Evolutionary conservation across 2,329 filamentous ascomycete species (phyloP).

Genomic region (Neurospora sp.): DNA sequence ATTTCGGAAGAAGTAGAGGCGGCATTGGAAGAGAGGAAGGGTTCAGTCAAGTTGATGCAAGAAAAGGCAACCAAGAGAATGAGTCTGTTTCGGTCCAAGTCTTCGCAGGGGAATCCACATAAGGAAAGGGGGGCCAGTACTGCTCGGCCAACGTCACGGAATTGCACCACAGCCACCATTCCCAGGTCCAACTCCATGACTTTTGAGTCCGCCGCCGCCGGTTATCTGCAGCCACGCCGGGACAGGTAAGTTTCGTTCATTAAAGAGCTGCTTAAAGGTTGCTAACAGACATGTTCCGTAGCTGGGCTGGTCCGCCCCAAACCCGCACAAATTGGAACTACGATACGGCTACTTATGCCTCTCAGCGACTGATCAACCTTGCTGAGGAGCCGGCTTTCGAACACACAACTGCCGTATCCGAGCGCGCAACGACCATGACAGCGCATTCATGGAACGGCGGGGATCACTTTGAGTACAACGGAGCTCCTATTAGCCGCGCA

Average conservation of each 20-base stretch:
- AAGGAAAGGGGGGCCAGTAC: conserved; percentile 22
- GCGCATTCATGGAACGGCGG: conserved; percentile 27
- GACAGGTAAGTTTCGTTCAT: conserved; percentile 19
- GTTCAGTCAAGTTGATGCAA: conserved; percentile 12
- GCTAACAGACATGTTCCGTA: conserved; percentile 15
- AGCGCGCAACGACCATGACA: conserved; percentile 23
- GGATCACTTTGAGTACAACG: conserved; percentile 16
- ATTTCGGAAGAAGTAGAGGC: conserved; percentile 8
- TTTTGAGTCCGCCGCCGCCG: conserved; percentile 20
- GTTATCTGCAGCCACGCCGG: conserved; percentile 17
- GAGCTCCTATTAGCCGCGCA: conserved; percentile 25
- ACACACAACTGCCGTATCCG: conserved; percentile 24
- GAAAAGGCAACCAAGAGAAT: conserved; percentile 15
- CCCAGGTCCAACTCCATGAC: conserved; percentile 26
- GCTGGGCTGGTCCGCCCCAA: conserved; percentile 21
- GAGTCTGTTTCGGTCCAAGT: conserved; percentile 28
- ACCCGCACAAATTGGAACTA: conserved; percentile 32
- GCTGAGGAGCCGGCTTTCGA: conserved; percentile 25
- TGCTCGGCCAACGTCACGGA: conserved; percentile 18
- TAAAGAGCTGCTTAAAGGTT: not conserved
- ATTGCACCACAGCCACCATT: conserved; percentile 11
- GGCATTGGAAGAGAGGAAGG: conserved; percentile 2
- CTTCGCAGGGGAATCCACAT: conserved; percentile 19
- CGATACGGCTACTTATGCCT: conserved; percentile 34
- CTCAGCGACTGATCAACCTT: conserved; percentile 32